Conservation (phyloP, 2,329 filamentous ascomycete species). For the Trichoderma atroviride region DNA sequence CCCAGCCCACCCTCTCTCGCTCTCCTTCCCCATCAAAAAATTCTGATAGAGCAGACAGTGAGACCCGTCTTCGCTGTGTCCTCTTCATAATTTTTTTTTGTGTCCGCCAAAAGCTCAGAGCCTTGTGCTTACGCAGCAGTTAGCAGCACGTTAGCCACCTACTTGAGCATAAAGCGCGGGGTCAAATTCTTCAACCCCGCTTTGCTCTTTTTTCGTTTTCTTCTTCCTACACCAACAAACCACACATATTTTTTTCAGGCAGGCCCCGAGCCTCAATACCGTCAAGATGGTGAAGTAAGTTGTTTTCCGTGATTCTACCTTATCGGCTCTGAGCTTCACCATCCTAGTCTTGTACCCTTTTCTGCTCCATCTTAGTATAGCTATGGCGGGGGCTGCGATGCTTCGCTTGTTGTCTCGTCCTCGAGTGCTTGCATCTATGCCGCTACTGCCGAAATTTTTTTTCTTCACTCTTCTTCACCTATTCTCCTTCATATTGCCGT, state of each 20-base stretch:
- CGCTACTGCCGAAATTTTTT: constrained; percentile 10
- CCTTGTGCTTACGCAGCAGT: constrained; percentile 24
- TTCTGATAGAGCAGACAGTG: constrained; percentile 45
- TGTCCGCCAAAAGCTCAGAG: constrained; percentile 1
- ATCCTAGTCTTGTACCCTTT: constrained; percentile 10
- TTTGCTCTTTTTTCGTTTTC: constrained; percentile 41
- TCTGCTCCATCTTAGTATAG: not conserved
- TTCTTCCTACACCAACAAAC: constrained; percentile 39
- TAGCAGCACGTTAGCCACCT: constrained; percentile 25
- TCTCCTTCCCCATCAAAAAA: constrained; percentile 35
- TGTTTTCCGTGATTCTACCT: constrained; percentile 17
- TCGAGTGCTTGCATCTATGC: not conserved
- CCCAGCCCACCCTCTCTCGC: constrained; percentile 13
- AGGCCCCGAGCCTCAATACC: constrained; percentile 63
- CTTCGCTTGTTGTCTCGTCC: constrained; percentile 18
- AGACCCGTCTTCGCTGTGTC: constrained; percentile 40
- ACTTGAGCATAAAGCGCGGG: constrained; percentile 41
- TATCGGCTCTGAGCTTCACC: not conserved
- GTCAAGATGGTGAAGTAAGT: constrained; percentile 99
- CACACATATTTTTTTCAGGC: constrained; percentile 42
- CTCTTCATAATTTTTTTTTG: not conserved
- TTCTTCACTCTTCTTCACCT: constrained; percentile 10
- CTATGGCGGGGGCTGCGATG: not conserved
- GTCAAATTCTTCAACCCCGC: constrained; percentile 51
- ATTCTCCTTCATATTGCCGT: not conserved